Base-by-base conservation (phyloP, 116 monocot genomes). In the Zostera marina region DNA sequence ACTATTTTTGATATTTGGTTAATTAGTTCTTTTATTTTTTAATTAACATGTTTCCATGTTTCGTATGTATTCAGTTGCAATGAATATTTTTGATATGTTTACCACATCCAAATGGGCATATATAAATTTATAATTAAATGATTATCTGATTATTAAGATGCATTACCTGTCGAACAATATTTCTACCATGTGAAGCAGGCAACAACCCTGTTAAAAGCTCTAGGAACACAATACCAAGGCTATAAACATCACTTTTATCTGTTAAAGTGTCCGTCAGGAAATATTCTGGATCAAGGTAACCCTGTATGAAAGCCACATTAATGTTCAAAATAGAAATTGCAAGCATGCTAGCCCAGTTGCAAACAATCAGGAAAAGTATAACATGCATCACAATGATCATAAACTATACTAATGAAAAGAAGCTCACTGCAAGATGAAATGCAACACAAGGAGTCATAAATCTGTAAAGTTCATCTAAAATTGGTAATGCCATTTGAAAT, bases 161-260 rank as follows among this genome's bases (percentile, higher is more conserved):
- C 10, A 53, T 75, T 75, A 69, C 70, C 70, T 70, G 63, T 15
- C 70, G 62, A 56, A 63, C 63, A 55, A 70, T 70, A 44, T 70
- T 70, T 63, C 62, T 70, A 2, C 70, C 70, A 62, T 63, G 63
- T 21, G 54, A 56, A 46, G 63, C 56, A 12, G 70, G 70, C 21
- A 26, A 56, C 70, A 56, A 47, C 22, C 70, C 70, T 7, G 70
- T 70, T 45, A 70, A 63, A 42, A 70, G 70, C 40, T 70, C 70
- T 15, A 70, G 40, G n/a, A 70, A 63, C 14, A 70, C 70, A 22
- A 70, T 62, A 45, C 70, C 70, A 40, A 70, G 63, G 39, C 70
- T 70, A 63, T 70, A 70, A 14, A 70, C 70, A 47, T 70, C 70
- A 63, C 70, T 63, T 70, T 57, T 63, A 49, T 70, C 70, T 5